Conservation (phyloP, 768 basidiomycete genomes). For the Gloeostereum incarnatum region DNA sequence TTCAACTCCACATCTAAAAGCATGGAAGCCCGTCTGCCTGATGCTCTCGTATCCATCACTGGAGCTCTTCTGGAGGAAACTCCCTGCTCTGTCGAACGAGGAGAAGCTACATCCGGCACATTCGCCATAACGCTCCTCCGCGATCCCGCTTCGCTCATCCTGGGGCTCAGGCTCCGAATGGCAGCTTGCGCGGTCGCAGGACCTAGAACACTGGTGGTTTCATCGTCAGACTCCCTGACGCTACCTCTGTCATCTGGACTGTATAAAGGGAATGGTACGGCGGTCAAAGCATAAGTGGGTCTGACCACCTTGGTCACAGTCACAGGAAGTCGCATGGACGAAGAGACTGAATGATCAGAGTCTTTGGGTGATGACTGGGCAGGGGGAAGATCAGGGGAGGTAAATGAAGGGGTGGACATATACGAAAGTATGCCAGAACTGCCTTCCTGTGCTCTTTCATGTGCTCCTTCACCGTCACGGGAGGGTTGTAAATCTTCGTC, state of each 20-base stretch:
- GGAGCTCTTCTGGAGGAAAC: no score
- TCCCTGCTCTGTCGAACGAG: no score
- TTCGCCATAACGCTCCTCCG: no score
- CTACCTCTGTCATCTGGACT: slow-evolving; percentile 14
- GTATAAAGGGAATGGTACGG: background rate
- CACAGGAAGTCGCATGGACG: background rate
- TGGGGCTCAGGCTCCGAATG: slow-evolving; percentile 34
- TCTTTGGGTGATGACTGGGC: slow-evolving; percentile 3
- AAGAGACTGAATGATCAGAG: background rate
- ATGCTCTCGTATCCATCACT: no score
- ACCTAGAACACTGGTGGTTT: slow-evolving; percentile 18
- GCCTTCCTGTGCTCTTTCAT: no score
- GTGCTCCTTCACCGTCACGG: no score
- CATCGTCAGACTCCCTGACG: slow-evolving; percentile 18
- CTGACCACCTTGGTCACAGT: background rate
- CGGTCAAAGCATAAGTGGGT: background rate
- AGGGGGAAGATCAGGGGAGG: slow-evolving; percentile 1
- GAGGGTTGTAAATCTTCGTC: no score
- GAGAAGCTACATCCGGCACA: no score
- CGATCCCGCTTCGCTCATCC: slow-evolving; percentile 23
- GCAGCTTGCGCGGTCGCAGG: slow-evolving; percentile 26
- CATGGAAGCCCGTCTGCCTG: no score
- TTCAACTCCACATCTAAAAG: no score
- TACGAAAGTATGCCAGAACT: slow-evolving; percentile 13
- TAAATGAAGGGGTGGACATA: slow-evolving; percentile 11